Base-by-base conservation (phyloP, 2,329 filamentous ascomycete species). In the Epicoccum sorghinum region DNA sequence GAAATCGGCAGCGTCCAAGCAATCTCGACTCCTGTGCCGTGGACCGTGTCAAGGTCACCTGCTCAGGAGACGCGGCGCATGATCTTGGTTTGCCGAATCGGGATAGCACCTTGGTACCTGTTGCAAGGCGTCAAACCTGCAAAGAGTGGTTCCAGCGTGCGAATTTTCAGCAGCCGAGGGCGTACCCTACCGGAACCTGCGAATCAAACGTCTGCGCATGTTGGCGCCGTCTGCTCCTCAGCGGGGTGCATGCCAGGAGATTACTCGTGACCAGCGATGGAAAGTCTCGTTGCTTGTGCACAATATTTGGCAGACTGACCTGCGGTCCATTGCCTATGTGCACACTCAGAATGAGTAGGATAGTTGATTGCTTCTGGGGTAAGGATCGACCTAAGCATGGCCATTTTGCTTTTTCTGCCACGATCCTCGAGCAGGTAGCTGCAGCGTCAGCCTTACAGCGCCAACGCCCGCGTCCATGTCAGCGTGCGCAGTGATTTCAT, bases 11-110 rank as follows among this genome's bases (percentile, higher is more conserved):
- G 41, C 37, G 30, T 57, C 38, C 52, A 52, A 42, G 53, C 47
- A 57, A 59, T 61, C 61, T 67, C 64, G 61, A 59, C 59, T 57
- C 52, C 36, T 12, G 41, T 41, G 12, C 41, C 25, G 47, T 50
- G 52, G 52, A 47, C 47, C 52, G 42, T 55, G 52, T 50, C 36
- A 37, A 46, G 42, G 46, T 55, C 52, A 55, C 30, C 52, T 55
- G 52, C 52, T 32, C 42, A 50, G 32, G 23, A 30, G 41, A 50
- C 45, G 52, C 52, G 27, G 24, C 52, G 42, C 52, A 47, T 55
- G 52, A 55, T 36, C 47, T 38, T 50, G 18, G 3, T 33, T 46
- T 55, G 25, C 52, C 52, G 8, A 36, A 55, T 55, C 41, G 46
- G 46, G 52, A 38, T 49, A 55, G 52, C 30, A 45, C 35, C 40